These are phyloP conservation scores for Davidsoniella neocaledoniae DNA, from an alignment of 2,329 filamentous ascomycete genomes.

Conservation along the genomic window DNA sequence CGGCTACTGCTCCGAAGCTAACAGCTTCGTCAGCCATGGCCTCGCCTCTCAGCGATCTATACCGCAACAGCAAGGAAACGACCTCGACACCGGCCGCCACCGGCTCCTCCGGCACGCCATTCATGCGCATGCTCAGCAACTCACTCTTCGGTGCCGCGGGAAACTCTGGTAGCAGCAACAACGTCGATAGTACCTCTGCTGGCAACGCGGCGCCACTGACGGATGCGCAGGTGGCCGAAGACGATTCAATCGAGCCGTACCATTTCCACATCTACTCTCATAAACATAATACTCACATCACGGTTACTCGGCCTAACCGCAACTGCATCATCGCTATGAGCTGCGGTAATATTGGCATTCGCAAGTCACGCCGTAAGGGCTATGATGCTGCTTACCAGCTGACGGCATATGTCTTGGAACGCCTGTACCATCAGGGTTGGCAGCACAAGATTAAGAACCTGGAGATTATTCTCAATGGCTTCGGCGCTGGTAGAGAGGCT, in stretches of 20 bases:
- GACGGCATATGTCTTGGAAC: constrained; percentile 63
- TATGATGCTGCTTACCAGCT: constrained; percentile 93
- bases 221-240: constrained; percentile 9
- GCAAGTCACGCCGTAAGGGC: constrained; percentile 58
- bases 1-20: background rate
- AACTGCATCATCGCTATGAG: constrained; percentile 66
- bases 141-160: background rate
- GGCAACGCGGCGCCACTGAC: constrained; percentile 3
- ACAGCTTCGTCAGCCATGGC: constrained; percentile 1
- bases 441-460: constrained; percentile 57
- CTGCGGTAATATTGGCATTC: constrained; percentile 81
- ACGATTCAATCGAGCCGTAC: constrained; percentile 42
- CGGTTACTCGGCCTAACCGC: constrained; percentile 66
- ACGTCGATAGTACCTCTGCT: background rate
- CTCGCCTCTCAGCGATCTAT: constrained; percentile 5
- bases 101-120: background rate
- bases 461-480: constrained; percentile 71
- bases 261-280: constrained; percentile 75
- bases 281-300: constrained; percentile 93
- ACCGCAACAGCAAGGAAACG: background rate
- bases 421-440: constrained; percentile 68
- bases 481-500: constrained; percentile 74
- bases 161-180: background rate
- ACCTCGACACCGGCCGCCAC: background rate
- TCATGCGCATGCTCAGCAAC: constrained; percentile 2